Evolutionary conservation across 306 rosid genomes (phyloP).

Genomic region (Rosa lucieae): DNA sequence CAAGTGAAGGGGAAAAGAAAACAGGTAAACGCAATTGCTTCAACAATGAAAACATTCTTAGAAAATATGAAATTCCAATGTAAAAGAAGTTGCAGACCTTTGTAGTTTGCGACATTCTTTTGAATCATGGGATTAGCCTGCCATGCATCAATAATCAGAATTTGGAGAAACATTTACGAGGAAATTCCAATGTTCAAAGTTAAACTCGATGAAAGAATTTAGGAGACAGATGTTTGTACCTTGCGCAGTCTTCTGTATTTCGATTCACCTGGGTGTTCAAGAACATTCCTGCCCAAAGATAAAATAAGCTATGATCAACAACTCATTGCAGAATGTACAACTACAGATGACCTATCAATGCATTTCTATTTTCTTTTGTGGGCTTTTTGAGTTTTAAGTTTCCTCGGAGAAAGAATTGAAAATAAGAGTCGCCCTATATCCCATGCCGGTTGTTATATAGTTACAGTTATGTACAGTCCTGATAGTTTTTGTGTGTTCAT

Average conservation of each 20-base stretch:
- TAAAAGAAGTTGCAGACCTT: conserved; percentile 53
- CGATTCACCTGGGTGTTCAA: conserved; percentile 73
- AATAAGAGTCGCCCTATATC: not conserved
- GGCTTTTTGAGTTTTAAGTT: not conserved
- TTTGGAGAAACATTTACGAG: not conserved
- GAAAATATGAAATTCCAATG: conserved; percentile 14
- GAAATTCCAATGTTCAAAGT: conserved; percentile 1
- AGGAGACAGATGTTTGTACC: conserved; percentile 38
- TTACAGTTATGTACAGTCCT: not conserved
- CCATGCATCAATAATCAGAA: conserved; percentile 30
- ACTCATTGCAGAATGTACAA: conserved; percentile 22
- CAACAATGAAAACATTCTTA: conserved; percentile 6
- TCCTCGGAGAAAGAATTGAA: not conserved
- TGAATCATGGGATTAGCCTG: conserved; percentile 81
- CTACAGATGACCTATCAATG: not conserved
- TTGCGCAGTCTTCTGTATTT: conserved; percentile 75
- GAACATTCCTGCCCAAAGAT: conserved; percentile 63
- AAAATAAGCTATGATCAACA: conserved; percentile 2
- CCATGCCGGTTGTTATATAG: not conserved
- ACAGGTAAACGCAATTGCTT: not conserved
- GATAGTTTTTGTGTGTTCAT: not conserved
- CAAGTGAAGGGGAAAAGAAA: not conserved
- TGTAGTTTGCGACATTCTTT: conserved; percentile 57
- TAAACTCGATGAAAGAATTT: not conserved
- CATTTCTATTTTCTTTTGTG: not conserved